Evolutionary conservation across 2,329 filamentous ascomycete species (phyloP), one percentile per base, ranked within the genome.

Genomic region (Penicillium griseofulvum): DNA sequence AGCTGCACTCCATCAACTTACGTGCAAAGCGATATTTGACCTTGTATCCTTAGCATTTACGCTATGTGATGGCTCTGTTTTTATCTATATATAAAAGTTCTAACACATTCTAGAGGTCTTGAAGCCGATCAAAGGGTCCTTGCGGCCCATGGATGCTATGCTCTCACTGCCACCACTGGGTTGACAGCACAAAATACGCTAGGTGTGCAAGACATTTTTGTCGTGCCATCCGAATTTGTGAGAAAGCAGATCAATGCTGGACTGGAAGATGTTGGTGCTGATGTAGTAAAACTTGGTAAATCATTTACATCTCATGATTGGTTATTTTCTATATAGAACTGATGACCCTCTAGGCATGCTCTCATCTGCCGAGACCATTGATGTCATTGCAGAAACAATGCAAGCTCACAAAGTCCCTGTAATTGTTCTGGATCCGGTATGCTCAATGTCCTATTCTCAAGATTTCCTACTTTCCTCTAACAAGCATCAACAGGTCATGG

Each of bases 41-140:
- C 41, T 38, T 46, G 9, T 24, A 26, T 31, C 16, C 17, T 12
- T 12, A 29, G 10, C 16, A 24, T 38, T 26, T 38, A 6, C 6
- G n/a, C 28, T 47, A 5, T n/a, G 26, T 11, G 3, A 19, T 17
- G 19, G 22, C 4, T 22, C 22, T 22, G 3, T 22, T 22, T 22
- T 22, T 22, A 3, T 22, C 4, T 22, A 3, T 3, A 22, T 2
- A 12, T 0, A 22, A 19, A 22, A 16, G 1, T 8, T 24, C 55
- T 60, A 45, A 65, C 58, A 47, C n/a, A 39, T 54, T 51, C 12
- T 67, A 96, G 92, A 53, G 94, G 93, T 49, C 84, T 99, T 33
- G 93, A 99, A 74, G 94, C 93, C 37, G 93, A 97, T 71, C 92
- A 97, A 70, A 96, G 96, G 72, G 91, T 96, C 58, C 88, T 96